Conservation (phyloP, 257 asterid species). For the Ilex aquifolium region DNA sequence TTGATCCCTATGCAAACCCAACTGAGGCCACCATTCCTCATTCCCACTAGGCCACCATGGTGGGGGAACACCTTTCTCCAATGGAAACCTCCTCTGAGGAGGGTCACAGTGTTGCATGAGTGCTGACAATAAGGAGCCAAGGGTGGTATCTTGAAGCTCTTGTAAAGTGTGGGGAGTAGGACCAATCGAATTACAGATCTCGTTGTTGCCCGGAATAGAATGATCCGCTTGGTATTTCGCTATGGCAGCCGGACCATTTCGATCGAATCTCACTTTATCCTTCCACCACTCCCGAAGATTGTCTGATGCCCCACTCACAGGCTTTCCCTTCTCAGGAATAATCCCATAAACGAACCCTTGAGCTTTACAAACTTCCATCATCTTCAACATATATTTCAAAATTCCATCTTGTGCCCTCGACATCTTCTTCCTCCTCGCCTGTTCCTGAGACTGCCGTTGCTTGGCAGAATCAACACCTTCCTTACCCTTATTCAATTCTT, state of each 20-base stretch:
- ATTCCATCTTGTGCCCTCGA: constrained; percentile 94
- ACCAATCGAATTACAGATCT: constrained; percentile 33
- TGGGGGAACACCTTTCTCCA: constrained; percentile 80
- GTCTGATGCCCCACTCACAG: constrained; percentile 86
- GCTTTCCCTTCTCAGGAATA: constrained; percentile 92
- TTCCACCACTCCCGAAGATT: constrained; percentile 95
- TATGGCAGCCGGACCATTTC: constrained; percentile 84
- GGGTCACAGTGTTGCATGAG: constrained; percentile 92
- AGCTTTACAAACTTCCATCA: constrained; percentile 96
- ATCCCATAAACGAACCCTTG: constrained; percentile 92
- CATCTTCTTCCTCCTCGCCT: constrained; percentile 93
- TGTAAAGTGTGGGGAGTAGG: constrained; percentile 79
- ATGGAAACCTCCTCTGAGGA: constrained; percentile 81
- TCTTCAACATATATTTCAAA: constrained; percentile 81
- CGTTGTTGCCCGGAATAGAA: constrained; percentile 36
- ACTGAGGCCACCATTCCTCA: constrained; percentile 88
- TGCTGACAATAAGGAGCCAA: constrained; percentile 77
- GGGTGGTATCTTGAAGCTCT: constrained; percentile 86
- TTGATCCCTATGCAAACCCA: constrained; percentile 61
- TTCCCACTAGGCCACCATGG: constrained; percentile 94
- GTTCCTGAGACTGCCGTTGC: constrained; percentile 87
- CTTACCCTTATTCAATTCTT: constrained; percentile 62
- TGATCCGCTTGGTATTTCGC: constrained; percentile 56
- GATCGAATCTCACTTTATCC: constrained; percentile 77
- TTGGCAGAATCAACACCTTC: constrained; percentile 48